phyloP scores from a whole-genome alignment of 208 protist species.

The Wallacemonas collosoma region DNA sequence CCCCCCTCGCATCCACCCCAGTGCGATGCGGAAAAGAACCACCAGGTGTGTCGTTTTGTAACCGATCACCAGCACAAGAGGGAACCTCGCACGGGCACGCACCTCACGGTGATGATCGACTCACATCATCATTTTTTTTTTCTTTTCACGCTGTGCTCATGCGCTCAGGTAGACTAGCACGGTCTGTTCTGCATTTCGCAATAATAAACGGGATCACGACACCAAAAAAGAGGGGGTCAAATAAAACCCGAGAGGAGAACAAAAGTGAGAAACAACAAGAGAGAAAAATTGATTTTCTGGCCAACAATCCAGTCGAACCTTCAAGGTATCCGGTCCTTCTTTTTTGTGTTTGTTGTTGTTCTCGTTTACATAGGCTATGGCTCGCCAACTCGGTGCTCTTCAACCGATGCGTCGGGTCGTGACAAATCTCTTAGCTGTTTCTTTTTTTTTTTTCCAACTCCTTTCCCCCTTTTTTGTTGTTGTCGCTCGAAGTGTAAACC shows the following conservation, averaged over 20 bases:
- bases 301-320: too few relatives aligned
- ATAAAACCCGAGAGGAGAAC: neutral
- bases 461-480: too few relatives aligned
- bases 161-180: slow-evolving; percentile 13
- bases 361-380: neutral
- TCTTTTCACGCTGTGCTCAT: neutral
- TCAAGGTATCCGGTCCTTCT: neutral
- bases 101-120: too few relatives aligned
- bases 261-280: neutral
- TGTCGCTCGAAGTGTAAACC: too few relatives aligned
- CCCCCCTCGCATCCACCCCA: too few relatives aligned
- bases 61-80: too few relatives aligned
- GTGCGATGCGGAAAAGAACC: too few relatives aligned
- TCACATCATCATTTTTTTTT: neutral
- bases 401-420: too few relatives aligned
- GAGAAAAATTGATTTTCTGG: slow-evolving; percentile 1
- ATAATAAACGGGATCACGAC: neutral
- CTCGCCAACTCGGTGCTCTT: neutral
- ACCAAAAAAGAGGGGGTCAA: slow-evolving; percentile 6
- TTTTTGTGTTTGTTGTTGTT: slow-evolving; percentile 8
- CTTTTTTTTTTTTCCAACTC: too few relatives aligned
- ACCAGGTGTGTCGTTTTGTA: too few relatives aligned
- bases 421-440: too few relatives aligned
- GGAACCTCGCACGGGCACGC: too few relatives aligned
- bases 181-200: neutral